phyloP scores from a whole-genome alignment of 2,329 filamentous ascomycete genomes.

The Intubia oerlemansii region DNA sequence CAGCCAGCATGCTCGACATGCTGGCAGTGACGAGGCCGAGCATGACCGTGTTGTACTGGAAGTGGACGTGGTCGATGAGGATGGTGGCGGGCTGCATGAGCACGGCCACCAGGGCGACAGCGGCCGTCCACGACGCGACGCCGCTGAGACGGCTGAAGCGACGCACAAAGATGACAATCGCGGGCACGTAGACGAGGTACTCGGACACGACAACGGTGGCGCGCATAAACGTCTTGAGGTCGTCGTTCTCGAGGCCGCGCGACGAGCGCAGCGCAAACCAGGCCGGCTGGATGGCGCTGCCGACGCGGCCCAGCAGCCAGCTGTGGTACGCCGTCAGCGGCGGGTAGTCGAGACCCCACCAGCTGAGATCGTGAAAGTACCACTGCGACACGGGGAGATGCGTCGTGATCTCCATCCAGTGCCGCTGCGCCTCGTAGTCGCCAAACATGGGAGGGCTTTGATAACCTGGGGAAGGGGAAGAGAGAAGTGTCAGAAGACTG shows the following conservation, averaged over 20 bases:
- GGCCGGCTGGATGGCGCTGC: constrained; percentile 50
- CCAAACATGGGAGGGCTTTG: constrained; percentile 76
- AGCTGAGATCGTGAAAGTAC: constrained; percentile 93
- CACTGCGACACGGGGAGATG: constrained; percentile 80
- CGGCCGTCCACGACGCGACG: constrained; percentile 62
- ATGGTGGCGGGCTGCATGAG: constrained; percentile 82
- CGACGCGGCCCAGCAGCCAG: constrained; percentile 81
- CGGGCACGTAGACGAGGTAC: constrained; percentile 75
- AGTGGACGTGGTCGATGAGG: constrained; percentile 84
- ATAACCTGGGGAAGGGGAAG: too few relatives aligned
- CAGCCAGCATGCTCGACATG: constrained; percentile 74
- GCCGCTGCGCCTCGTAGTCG: constrained; percentile 92
- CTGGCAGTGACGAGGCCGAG: constrained; percentile 72
- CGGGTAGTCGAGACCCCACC: constrained; percentile 97
- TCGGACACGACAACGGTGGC: constrained; percentile 80
- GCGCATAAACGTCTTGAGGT: constrained; percentile 87
- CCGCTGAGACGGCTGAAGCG: constrained; percentile 56
- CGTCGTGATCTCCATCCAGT: constrained; percentile 96
- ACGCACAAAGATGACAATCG: constrained; percentile 65
- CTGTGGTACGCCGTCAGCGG: constrained; percentile 96
- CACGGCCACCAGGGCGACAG: constrained; percentile 71
- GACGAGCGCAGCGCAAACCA: constrained; percentile 83
- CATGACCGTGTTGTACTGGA: constrained; percentile 99
- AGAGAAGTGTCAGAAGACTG: too few relatives aligned
- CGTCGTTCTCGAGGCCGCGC: constrained; percentile 56